phyloP scores from a whole-genome alignment of 108 stramenopile genomes.

The Conticribra weissflogii region DNA sequence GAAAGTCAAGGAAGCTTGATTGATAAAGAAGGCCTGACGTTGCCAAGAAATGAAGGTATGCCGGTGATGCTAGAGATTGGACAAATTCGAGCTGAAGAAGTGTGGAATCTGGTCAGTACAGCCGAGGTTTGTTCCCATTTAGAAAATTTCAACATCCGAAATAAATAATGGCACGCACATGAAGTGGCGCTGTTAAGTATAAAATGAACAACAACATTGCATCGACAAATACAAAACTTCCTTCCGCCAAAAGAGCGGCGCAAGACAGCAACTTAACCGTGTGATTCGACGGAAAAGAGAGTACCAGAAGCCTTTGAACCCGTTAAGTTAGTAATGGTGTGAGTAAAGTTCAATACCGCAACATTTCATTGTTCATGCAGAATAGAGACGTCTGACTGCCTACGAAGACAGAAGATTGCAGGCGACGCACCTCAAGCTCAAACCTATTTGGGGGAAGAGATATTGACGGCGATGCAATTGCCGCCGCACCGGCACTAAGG shows the following conservation, averaged over 20 bases:
- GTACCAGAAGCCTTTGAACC: no score
- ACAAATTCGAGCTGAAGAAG: conserved; percentile 54
- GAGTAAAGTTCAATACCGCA: not conserved
- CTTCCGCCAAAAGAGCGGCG: no score
- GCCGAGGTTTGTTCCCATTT: not conserved
- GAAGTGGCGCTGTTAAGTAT: no score
- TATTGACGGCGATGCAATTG: conserved; percentile 22
- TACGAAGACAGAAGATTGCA: not conserved
- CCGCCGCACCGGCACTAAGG: not conserved
- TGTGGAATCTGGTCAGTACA: not conserved
- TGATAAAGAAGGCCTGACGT: conserved; percentile 67
- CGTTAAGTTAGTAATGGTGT: no score
- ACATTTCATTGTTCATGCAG: no score
- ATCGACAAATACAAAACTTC: no score
- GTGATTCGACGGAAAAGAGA: no score
- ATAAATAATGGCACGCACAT: no score
- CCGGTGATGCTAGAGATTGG: conserved; percentile 85
- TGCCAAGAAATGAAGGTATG: conserved; percentile 85
- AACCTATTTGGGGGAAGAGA: conserved; percentile 48
- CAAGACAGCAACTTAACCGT: no score
- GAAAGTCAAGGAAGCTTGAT: conserved; percentile 70
- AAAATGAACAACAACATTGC: no score
- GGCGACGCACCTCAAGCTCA: conserved; percentile 38
- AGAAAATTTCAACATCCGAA: not conserved
- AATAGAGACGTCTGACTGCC: not conserved